Percentiles rank a stretch among this genome's conserved stretches.
Evolutionary conservation across 1,284 basidiomycete genomes (phyloP).

Genomic region (Chalciporus sp.): DNA sequence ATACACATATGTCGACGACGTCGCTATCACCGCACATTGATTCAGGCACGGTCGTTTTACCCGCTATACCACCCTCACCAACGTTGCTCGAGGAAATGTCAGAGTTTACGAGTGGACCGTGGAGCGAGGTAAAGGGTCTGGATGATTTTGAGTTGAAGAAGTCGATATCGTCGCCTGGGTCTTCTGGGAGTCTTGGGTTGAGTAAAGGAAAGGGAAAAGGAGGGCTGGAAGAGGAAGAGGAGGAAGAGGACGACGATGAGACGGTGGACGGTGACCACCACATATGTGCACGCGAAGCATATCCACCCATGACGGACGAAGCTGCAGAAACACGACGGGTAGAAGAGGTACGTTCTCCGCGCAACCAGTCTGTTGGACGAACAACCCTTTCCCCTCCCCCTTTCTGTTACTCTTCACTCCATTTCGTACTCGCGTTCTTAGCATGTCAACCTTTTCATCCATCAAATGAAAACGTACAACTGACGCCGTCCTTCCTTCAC

Average conservation of each 20-base stretch:
- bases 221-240: constrained; percentile 12
- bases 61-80: constrained; percentile 44
- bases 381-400: background rate
- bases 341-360: constrained; percentile 57
- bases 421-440: no score
- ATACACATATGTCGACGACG: constrained; percentile 18
- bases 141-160: constrained; percentile 15
- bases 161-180: constrained; percentile 18
- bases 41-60: constrained; percentile 23
- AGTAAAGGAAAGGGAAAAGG: constrained; percentile 33
- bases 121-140: constrained; percentile 29
- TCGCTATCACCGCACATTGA: constrained; percentile 16
- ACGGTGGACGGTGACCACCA: constrained; percentile 21
- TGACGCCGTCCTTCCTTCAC: background rate
- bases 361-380: background rate
- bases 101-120: constrained; percentile 34
- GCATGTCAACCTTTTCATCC: background rate
- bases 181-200: constrained; percentile 5
- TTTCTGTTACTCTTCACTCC: background rate
- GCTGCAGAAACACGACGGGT: constrained; percentile 66
- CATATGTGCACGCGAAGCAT: constrained; percentile 38
- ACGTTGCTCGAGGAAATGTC: constrained; percentile 48
- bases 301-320: constrained; percentile 68
- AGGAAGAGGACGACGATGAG: constrained; percentile 33
- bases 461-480: background rate